Base-by-base conservation (phyloP, 2,329 filamentous ascomycete genomes). In the Aspergillus quadrilineatus region DNA sequence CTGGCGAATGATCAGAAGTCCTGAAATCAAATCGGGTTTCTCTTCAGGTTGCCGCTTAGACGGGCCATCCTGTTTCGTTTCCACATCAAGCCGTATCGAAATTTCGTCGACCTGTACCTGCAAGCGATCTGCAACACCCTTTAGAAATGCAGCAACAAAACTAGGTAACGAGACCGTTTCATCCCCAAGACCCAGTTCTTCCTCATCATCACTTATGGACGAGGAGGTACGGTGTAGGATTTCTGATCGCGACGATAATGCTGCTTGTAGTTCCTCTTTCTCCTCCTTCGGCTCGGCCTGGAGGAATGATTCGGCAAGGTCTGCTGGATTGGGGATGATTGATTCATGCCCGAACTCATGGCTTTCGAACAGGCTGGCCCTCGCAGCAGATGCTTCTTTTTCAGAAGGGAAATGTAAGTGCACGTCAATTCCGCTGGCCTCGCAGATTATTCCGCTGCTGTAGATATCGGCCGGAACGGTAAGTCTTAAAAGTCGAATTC, bases 401-500 rank as follows among this genome's bases (percentile, higher is more conserved):
- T 73, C 76, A 71, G 59, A 75, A 66, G 65, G 77, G 34, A 90
- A 78, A 63, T 80, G 81, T 26, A 90, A 68, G 58, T 86, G 82
- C 32, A 95, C 82, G 62, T 92, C 84, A 59, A 97, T 85, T 17
- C 91, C 92, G 64, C 93, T 86, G 22, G 93, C 82, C 68, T 96
- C 89, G 65, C 93, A 85, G 30, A 84, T 80, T 69, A 97, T 95
- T 29, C 90, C 87, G 64, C 88, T 92, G 52, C 86, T 88, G 72
- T 92, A 92, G 63, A 97, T 87, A 73, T 97, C 90, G 70, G 94
- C 87, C 10, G 93, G 91, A 50, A 97, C 82, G 6, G 89, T 95
- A 53, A 97, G 79, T 66, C 89, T 88, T 26, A 97, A 83, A 6
- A 89, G 80, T 2, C 89, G 77, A 51, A 96, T 85, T 62, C 86